phyloP scores from a whole-genome alignment of 1,139 yeast species.

The Sugiyamaella xylanicola region DNA sequence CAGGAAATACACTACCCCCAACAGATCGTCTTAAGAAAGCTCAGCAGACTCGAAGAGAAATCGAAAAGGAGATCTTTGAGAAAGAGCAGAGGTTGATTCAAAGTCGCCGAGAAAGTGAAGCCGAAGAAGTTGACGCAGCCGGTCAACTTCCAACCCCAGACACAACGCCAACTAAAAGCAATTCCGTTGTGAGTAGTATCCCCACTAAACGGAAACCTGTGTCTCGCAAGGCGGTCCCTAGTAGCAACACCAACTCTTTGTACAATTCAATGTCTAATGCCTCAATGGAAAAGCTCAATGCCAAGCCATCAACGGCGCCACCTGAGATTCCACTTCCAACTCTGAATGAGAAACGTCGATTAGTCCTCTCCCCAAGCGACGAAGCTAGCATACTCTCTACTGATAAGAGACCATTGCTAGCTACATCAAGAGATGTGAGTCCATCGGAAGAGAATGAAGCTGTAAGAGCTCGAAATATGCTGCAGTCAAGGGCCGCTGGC shows the following conservation, averaged over 20 bases:
- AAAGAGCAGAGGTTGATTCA: slow-evolving; percentile 18
- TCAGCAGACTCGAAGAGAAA: slow-evolving; percentile 20
- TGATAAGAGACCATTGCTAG: slow-evolving; percentile 20
- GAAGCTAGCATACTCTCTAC: slow-evolving; percentile 12
- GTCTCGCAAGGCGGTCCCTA: neutral
- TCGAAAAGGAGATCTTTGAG: slow-evolving; percentile 17
- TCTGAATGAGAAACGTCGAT: slow-evolving; percentile 10
- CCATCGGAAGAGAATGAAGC: slow-evolving; percentile 17
- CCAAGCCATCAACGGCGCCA: slow-evolving; percentile 9
- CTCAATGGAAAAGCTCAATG: neutral
- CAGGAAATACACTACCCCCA: neutral
- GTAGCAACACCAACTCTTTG: neutral
- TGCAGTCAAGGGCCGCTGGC: slow-evolving; percentile 7
- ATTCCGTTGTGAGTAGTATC: neutral
- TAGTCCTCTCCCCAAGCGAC: slow-evolving; percentile 15
- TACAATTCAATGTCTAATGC: neutral
- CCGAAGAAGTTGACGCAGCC: neutral
- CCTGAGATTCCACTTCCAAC: slow-evolving; percentile 21
- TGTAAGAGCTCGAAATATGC: slow-evolving; percentile 13
- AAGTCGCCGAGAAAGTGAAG: slow-evolving; percentile 13
- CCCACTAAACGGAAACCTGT: slow-evolving; percentile 1
- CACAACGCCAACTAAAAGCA: slow-evolving; percentile 8
- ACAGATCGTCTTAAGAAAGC: slow-evolving; percentile 18
- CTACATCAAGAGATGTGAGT: slow-evolving; percentile 15
- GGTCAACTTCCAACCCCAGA: slow-evolving; percentile 8